Evolutionary conservation across 2,329 filamentous ascomycete species (phyloP), one percentile per base, ranked within the genome.

Genomic region (Diaporthe australafricana): DNA sequence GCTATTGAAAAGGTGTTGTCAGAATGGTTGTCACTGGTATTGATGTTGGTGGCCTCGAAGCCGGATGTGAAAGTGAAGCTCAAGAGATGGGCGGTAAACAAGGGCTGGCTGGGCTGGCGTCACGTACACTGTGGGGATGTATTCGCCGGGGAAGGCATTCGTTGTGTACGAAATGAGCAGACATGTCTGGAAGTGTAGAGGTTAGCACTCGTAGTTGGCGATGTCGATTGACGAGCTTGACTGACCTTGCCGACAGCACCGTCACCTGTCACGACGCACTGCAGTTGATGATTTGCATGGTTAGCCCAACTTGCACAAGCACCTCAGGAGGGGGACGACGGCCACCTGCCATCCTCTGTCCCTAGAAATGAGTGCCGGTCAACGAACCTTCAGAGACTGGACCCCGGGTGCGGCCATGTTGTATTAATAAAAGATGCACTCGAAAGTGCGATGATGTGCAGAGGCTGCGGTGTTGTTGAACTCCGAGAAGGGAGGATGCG

Each of bases 81-180:
- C 47, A 27, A 45, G 40, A 40, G 30, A 25, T 40, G 65, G 53
- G 68, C 68, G 67, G 27, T 50, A 17, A 52, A 71, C 57, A 53
- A 75, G 22, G 38, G 60, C 11, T 66, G 35, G 42, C 56, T 68
- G 47, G 42, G 27, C 32, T 62, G 55, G 30, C 55, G 48, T 52
- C 45, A 56, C 48, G 38, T 86, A 96, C 93, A 99, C 96, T 79
- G 96, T 99, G 77, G 96, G 96, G 78, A 99, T 98, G 85, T 99
- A 99, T 88, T 99, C 96, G 84, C 96, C 96, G n/a, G 96, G 96
- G 83, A 99, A 99, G 76, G 96, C 96, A 87, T 98, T 99, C 75
- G 96, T 99, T 75, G 96, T 98, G 87, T 99, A 99, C 68, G 96
- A 98, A 83, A 99, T 99, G 79, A 99, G 92, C 73, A 99, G 92